Evolutionary conservation across 164 flowering plant genomes (phyloP).

Genomic region (Berberis vulgaris): DNA sequence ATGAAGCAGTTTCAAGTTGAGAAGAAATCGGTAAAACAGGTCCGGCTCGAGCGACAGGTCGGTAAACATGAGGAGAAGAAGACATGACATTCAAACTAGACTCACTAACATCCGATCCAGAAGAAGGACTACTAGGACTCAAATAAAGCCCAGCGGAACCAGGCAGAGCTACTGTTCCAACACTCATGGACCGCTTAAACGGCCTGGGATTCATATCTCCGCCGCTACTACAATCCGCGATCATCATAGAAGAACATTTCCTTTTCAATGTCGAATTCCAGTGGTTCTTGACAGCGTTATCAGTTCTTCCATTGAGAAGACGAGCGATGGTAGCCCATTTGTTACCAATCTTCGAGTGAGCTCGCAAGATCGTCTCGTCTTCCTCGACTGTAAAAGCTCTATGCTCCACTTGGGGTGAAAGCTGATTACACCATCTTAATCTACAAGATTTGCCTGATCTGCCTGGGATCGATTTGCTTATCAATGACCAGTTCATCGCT

Average conservation of each 20-base stretch:
- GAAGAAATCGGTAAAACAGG: background rate
- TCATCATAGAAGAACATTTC: conserved; percentile 32
- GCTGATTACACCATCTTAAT: conserved; percentile 83
- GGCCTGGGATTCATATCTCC: conserved; percentile 18
- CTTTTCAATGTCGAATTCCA: conserved; percentile 81
- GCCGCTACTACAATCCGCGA: background rate
- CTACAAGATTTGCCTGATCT: conserved; percentile 84
- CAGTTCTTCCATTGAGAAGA: conserved; percentile 63
- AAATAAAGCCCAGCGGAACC: background rate
- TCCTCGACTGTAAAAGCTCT: conserved; percentile 60
- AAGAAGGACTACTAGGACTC: background rate
- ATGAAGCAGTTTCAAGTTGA: conserved; percentile 13
- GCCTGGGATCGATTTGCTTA: conserved; percentile 70
- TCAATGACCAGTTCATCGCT: conserved; percentile 41
- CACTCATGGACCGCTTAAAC: conserved; percentile 42
- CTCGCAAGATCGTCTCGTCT: conserved; percentile 55
- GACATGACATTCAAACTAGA: conserved; percentile 18
- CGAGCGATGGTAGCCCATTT: conserved; percentile 85
- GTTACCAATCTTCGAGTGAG: conserved; percentile 65
- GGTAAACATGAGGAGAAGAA: conserved; percentile 16
- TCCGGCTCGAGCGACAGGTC: conserved; percentile 25
- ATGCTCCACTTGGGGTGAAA: conserved; percentile 71
- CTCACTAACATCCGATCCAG: conserved; percentile 45
- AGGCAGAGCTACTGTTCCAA: conserved; percentile 8
- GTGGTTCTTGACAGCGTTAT: conserved; percentile 75